Evolutionary conservation across 2,329 filamentous ascomycete species (phyloP), one percentile per base, ranked within the genome.

Genomic region (Ascochyta viciae-villosae): DNA sequence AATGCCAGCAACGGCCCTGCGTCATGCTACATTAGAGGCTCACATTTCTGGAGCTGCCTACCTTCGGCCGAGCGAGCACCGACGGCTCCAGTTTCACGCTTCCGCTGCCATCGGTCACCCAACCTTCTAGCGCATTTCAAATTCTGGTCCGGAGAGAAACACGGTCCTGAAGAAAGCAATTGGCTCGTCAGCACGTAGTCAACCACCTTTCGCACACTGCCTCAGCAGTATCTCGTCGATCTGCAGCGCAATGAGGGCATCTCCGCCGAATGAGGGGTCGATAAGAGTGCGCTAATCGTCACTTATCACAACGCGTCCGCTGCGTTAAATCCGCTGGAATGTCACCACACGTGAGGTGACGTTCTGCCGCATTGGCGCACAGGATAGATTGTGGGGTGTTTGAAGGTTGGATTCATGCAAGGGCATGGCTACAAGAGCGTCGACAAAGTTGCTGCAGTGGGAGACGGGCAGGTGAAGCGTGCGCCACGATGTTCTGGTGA

Each of bases 1-100:
- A 37, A 19, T 34, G 35, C 38, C 37, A 31, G 16, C 46, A 40
- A 42, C 33, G 39, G 38, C 27, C 39, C 22, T 57, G 54, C 49
- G 54, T 49, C 49, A 52, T 57, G 43, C 34, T 45, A 49, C 33
- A 37, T 49, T 57, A 49, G 37, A 38, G 19, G 24, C 40, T 31
- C 41, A 43, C 24, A 37, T 27, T n/a, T 26, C 45, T 49, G 44
- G 45, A 39, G 33, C 51, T 44, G 41, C 31, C 41, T 41, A 38
- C 13, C 29, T 27, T 39, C 33, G 26, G 52, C 43, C 45, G 34
- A 42, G 37, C 6, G 31, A 19, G 12, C 33, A 44, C 45, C 52
- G 46, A 45, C 40, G 35, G 41, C n/a, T 24, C 13, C 43, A 47
- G 27, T 35, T 42, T 47, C 29, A 31, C 29, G 37, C 42, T 26